Conservation (phyloP, 768 basidiomycete genomes). For the Lactifluus subvellereus region DNA sequence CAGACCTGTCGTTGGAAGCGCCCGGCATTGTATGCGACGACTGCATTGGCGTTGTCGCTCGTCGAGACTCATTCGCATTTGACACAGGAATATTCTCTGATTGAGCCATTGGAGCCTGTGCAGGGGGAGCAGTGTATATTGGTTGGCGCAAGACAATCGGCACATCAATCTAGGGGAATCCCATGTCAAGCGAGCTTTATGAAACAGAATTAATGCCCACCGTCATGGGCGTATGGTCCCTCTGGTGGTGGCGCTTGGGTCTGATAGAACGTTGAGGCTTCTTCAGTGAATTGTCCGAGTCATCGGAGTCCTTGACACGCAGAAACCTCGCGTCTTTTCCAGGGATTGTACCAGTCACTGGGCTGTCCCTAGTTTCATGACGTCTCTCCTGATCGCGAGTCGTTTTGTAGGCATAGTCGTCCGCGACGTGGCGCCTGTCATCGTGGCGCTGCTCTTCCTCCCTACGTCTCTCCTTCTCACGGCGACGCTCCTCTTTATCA, state of each 20-base stretch:
- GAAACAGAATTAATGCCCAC: constrained; percentile 1
- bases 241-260: constrained; percentile 19
- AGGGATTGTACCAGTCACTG: constrained; percentile 17
- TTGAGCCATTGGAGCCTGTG: background rate
- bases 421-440: constrained; percentile 20
- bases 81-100: background rate
- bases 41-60: background rate
- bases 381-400: constrained; percentile 17
- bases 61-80: constrained; percentile 5
- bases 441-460: constrained; percentile 23
- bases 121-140: background rate
- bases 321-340: constrained; percentile 20
- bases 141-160: constrained; percentile 19
- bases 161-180: constrained; percentile 6
- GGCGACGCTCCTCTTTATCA: constrained; percentile 24
- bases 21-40: background rate
- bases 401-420: constrained; percentile 13
- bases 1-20: background rate
- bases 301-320: constrained; percentile 25
- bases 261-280: constrained; percentile 11
- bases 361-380: constrained; percentile 21
- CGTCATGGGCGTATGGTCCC: constrained; percentile 1
- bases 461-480: constrained; percentile 24
- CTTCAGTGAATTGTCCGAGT: constrained; percentile 23
- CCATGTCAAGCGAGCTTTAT: background rate